Base-by-base conservation (phyloP, 345 rosid genomes). In the Triadica sebifera region DNA sequence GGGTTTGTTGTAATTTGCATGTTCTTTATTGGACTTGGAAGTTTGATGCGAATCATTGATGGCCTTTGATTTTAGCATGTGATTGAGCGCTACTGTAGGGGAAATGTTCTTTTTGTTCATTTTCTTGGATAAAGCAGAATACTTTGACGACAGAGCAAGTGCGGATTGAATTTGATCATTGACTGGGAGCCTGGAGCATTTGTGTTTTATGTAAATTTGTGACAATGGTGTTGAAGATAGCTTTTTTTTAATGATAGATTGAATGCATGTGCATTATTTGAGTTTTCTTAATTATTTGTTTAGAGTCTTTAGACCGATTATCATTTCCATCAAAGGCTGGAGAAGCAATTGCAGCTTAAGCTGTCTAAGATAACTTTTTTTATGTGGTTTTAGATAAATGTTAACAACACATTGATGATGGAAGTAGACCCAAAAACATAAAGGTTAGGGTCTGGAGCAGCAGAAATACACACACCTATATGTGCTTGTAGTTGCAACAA, bases 381-480 rank as follows among this genome's bases (percentile, higher is more conserved):
- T 64, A 39, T 58, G 13, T 19, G 39, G 65, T 39, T 69, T 62
- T 47, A n/a, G 57, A 55, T 68, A 38, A 52, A 57, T 71, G 19
- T 43, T 43, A 43, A 58, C 51, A 73, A 47, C 62, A 60, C 39
- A 46, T 16, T 74, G 62, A 46, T 15, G n/a, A 56, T 65, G 67
- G 67, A 59, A 70, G 25, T 57, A 50, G 55, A 58, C 47, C 5
- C 22, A 59, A 66, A 65, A 41, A 38, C 45, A 24, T 8, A 6
- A 17, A 37, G 4, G 38, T 71, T 49, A 66, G 4, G 10, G 66
- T 57, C 61, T 57, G 57, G 47, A 37, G 65, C 25, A 25, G 74
- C 80, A 49, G 55, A 47, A 60, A 29, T 38, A 15, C 19, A 55
- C 49, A 22, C 38, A 53, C 46, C 61, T 15, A 7, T 37, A 62